A percentile compares a stretch with the other conserved stretches of the same genome.
phyloP scores from a whole-genome alignment of 768 basidiomycete species.

The Amanita phalloides region DNA sequence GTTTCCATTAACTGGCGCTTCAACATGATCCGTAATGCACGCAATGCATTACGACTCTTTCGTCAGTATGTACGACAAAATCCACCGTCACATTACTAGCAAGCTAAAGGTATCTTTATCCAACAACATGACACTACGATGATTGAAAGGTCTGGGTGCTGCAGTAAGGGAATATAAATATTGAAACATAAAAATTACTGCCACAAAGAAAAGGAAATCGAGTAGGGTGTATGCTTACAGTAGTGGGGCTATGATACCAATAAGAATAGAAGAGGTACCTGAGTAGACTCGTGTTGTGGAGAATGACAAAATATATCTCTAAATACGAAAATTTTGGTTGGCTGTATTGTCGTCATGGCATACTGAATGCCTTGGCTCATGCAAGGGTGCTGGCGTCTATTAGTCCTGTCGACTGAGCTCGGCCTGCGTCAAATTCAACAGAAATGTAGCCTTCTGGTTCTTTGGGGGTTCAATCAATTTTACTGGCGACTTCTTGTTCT shows the following conservation, averaged over 20 bases:
- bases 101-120: neutral
- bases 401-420: conserved; percentile 63
- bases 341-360: neutral
- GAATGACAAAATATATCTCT: neutral
- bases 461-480: conserved; percentile 77
- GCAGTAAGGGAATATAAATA: neutral
- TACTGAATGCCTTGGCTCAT: neutral
- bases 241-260: neutral
- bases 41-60: too few relatives aligned
- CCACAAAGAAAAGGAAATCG: neutral
- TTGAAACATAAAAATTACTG: neutral
- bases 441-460: conserved; percentile 57
- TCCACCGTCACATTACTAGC: neutral
- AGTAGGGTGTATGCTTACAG: conserved; percentile 1
- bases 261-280: neutral
- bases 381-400: neutral
- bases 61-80: neutral
- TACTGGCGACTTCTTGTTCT: conserved; percentile 33
- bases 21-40: too few relatives aligned
- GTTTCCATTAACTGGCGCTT: too few relatives aligned
- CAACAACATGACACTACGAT: neutral
- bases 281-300: neutral
- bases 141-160: neutral
- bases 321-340: neutral
- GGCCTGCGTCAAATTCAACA: conserved; percentile 74